Evolutionary conservation across 2,329 filamentous ascomycete species (phyloP).

Genomic region (Scedosporium dehoogii): DNA sequence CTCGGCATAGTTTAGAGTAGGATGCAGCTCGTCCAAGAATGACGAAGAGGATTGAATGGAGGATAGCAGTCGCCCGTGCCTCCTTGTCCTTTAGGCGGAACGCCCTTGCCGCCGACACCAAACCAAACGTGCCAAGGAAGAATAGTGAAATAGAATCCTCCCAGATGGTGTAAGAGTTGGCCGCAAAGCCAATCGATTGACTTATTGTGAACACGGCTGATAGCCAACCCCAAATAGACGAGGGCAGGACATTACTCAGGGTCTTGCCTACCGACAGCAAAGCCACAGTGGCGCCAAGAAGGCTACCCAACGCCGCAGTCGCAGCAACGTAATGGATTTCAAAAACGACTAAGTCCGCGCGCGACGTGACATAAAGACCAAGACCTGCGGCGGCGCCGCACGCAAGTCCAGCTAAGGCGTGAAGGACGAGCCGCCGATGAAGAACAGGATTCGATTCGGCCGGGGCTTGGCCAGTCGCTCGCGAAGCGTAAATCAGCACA

Average conservation of each 20-base stretch:
- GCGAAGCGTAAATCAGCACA: slow-evolving; percentile 62
- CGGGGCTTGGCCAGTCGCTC: neutral
- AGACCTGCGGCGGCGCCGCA: slow-evolving; percentile 23
- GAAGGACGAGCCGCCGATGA: slow-evolving; percentile 27
- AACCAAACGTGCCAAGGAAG: slow-evolving; percentile 79
- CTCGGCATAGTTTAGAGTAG: slow-evolving; percentile 83
- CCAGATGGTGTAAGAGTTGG: slow-evolving; percentile 98
- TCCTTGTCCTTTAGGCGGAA: slow-evolving; percentile 57
- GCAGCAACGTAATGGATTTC: slow-evolving; percentile 24
- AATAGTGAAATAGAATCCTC: slow-evolving; percentile 92
- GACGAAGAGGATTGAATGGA: slow-evolving; percentile 78
- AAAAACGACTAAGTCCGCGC: neutral
- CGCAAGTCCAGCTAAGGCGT: slow-evolving; percentile 24
- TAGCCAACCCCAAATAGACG: slow-evolving; percentile 81
- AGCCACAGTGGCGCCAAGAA: slow-evolving; percentile 26
- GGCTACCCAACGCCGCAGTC: slow-evolving; percentile 34
- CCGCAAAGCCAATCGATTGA: slow-evolving; percentile 88
- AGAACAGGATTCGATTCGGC: slow-evolving; percentile 23
- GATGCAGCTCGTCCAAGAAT: slow-evolving; percentile 71
- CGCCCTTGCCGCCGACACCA: slow-evolving; percentile 64
- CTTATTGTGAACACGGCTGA: slow-evolving; percentile 71
- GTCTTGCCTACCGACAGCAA: slow-evolving; percentile 33
- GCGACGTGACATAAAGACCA: slow-evolving; percentile 13
- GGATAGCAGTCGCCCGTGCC: slow-evolving; percentile 67
- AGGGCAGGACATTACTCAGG: slow-evolving; percentile 50